Evolutionary conservation across 140 eudicot species (phyloP).

Genomic region (Erigeron philadelphicus): DNA sequence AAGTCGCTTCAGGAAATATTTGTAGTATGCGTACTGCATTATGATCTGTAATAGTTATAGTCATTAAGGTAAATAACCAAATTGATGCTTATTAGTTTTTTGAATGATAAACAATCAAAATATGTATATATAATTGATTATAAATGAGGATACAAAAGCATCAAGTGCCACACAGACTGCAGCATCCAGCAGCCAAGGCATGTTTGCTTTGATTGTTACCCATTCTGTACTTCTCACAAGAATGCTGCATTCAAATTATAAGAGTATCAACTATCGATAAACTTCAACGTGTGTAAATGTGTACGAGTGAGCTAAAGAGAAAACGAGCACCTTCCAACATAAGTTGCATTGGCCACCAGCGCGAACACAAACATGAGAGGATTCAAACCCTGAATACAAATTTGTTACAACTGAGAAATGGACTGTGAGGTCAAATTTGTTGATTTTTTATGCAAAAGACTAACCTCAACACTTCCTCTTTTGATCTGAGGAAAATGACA

Average conservation of each 20-base stretch:
- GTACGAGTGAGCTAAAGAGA: background rate
- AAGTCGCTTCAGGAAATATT: slow-evolving; percentile 28
- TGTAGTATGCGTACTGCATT: slow-evolving; percentile 61
- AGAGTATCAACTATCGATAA: background rate
- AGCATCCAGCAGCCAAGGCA: slow-evolving; percentile 89
- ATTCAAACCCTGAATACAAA: slow-evolving; percentile 52
- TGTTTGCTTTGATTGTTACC: slow-evolving; percentile 57
- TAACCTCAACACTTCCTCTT: slow-evolving; percentile 70
- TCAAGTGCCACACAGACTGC: slow-evolving; percentile 69
- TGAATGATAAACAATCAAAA: background rate
- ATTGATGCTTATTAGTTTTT: background rate
- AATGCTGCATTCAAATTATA: slow-evolving; percentile 45
- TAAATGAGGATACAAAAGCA: slow-evolving; percentile 63
- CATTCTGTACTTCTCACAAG: slow-evolving; percentile 60
- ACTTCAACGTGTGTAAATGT: background rate
- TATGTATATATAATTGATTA: background rate
- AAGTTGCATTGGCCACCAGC: slow-evolving; percentile 55
- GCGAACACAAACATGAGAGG: slow-evolving; percentile 73
- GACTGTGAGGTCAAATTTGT: slow-evolving; percentile 1
- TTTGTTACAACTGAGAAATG: background rate
- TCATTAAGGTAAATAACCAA: slow-evolving; percentile 35
- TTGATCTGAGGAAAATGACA: slow-evolving; percentile 45
- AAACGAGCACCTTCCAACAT: slow-evolving; percentile 57
- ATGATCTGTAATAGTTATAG: slow-evolving; percentile 38
- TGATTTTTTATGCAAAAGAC: background rate